Conservation (phyloP, 108 stramenopile species). For the Skeletonema costatum region DNA sequence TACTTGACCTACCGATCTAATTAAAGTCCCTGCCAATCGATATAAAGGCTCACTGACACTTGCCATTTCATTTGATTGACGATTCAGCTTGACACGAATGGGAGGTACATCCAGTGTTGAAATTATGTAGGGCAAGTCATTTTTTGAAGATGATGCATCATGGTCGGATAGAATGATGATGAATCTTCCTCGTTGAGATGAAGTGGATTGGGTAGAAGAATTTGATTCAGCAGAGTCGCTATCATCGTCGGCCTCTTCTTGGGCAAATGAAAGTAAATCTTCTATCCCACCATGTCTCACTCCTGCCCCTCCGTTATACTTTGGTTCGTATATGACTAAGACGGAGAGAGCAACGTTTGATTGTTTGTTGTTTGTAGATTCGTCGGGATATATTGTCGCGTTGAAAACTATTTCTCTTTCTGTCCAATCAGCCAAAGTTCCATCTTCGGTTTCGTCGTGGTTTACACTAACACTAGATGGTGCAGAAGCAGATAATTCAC, state of each 20-base stretch:
- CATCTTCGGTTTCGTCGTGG: conserved; percentile 11
- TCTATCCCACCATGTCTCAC: conserved; percentile 71
- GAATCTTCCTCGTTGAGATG: conserved; percentile 48
- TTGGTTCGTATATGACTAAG: conserved; percentile 71
- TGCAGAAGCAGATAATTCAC: conserved; percentile 55
- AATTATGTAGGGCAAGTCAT: conserved; percentile 22
- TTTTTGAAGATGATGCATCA: not conserved
- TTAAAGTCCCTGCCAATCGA: conserved; percentile 55
- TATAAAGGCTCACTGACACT: conserved; percentile 70
- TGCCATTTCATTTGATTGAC: conserved; percentile 50
- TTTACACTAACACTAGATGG: conserved; percentile 10
- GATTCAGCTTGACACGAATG: conserved; percentile 2
- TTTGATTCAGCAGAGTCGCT: conserved; percentile 3
- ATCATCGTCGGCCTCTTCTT: conserved; percentile 15
- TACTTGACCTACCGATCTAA: conserved; percentile 35
- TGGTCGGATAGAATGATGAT: conserved; percentile 59
- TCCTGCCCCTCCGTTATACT: conserved; percentile 76
- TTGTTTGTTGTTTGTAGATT: not conserved
- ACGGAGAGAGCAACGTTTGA: conserved; percentile 45
- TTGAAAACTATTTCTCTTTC: conserved; percentile 53
- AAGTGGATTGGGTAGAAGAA: not conserved
- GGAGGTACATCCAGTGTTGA: conserved; percentile 30
- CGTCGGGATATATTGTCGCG: conserved; percentile 20
- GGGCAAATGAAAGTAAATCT: conserved; percentile 39
- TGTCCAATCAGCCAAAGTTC: conserved; percentile 46